These are phyloP conservation scores for Acanthamoeba culbertsoni DNA, from an alignment of 208 protist genomes.

Conservation along the genomic window DNA sequence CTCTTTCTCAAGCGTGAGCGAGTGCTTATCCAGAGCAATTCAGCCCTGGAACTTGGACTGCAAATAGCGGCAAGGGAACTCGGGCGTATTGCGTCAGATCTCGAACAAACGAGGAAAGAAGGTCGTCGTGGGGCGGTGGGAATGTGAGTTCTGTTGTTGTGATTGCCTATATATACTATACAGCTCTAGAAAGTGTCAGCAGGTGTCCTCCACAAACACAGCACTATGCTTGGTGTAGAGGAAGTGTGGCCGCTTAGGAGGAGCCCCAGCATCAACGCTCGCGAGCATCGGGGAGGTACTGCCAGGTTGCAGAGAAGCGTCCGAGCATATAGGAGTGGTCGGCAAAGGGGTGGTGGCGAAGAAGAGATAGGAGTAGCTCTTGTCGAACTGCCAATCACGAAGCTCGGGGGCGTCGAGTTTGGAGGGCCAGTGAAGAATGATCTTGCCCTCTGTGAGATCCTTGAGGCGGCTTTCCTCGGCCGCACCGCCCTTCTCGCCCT, in stretches of 20 bases:
- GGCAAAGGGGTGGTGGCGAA: background rate
- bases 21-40: background rate
- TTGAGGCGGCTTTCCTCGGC: background rate
- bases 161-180: constrained; percentile 25
- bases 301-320: background rate
- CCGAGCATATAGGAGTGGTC: background rate
- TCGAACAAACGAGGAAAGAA: background rate
- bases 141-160: background rate
- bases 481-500: constrained; percentile 19
- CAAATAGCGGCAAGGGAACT: background rate
- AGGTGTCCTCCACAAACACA: constrained; percentile 32
- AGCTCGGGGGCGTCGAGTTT: constrained; percentile 30
- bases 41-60: background rate
- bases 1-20: background rate
- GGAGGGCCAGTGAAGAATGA: constrained; percentile 42
- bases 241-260: constrained; percentile 10
- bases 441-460: background rate
- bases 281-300: background rate
- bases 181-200: background rate
- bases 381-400: constrained; percentile 25
- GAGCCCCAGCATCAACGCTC: background rate
- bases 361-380: constrained; percentile 25
- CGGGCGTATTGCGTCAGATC: background rate
- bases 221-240: constrained; percentile 47
- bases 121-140: background rate